Base-by-base conservation (phyloP, 495 filamentous ascomycete genomes). In the Hypoxylon perforatum region DNA sequence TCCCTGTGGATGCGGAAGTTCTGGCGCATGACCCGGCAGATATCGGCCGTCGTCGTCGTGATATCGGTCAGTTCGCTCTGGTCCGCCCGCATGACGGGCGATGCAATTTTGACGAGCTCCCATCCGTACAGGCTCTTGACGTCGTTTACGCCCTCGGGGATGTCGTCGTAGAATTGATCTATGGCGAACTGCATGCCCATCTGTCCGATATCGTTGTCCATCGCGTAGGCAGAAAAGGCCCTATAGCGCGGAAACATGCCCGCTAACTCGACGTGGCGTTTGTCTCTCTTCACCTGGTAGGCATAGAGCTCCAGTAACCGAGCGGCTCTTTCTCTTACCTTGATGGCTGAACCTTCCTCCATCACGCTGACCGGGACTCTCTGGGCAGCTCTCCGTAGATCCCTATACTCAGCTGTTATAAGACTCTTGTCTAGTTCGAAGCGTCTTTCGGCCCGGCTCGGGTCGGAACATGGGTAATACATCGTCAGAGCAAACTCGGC, bases 1-100 rank as follows among this genome's bases (percentile, higher is more conserved):
- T 67, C 64, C 12, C 14, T 18, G 44, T 68, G 65, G 6, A 62
- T 47, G 41, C 58, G 41, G 58, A 68, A 68, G 47, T 62, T 48
- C 0, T 57, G 15, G 0, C 65, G 47, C 47, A 68, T 14, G 1
- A 42, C 38, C 3, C 19, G 52, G 41, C 45, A 57, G 39, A 67
- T 30, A 1, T 28, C 1, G 2, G 0, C 8, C 30, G 11, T 28
- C 12, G 30, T 12, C 3, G 25, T 17, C 7, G 33, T 11, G 14
- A 55, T 14, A 7, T 4, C n/a, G n/a, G n/a, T n/a, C n/a, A n/a
- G 25, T n/a, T 8, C n/a, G 39, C 4, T 1, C 15, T 5, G 3
- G 39, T 42, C 39, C 15, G 9, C 12, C 4, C 4, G 14, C 25
- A 68, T 3, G 21, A 59, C 58, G n/a, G 65, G 58, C 41, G 65